Percentiles rank a stretch among this genome's conserved stretches.
Evolutionary conservation across 257 asterid species (phyloP).

Genomic region (Cordia subcordata): DNA sequence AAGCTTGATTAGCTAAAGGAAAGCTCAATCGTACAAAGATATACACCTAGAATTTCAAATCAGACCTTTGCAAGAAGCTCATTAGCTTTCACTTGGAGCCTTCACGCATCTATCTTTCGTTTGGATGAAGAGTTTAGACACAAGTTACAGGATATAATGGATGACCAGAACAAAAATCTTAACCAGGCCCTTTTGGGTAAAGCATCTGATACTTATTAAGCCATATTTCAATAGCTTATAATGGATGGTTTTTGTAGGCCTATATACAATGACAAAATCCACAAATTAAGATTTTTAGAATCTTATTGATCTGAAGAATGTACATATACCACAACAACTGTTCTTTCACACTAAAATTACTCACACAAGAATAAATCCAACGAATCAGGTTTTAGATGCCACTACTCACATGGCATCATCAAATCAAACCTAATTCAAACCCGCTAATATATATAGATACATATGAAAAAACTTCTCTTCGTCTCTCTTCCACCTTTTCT

Average conservation of each 20-base stretch:
- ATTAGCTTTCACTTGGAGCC: constrained; percentile 76
- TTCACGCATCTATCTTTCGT: constrained; percentile 78
- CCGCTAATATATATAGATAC: too few species aligned
- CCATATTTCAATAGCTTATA: constrained; percentile 90
- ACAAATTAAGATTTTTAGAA: constrained; percentile 5
- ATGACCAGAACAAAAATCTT: constrained; percentile 85
- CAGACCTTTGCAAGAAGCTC: constrained; percentile 82
- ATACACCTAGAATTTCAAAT: too few species aligned
- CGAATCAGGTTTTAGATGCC: too few species aligned
- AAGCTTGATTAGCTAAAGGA: too few species aligned
- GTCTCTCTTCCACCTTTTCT: too few species aligned
- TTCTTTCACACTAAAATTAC: too few species aligned
- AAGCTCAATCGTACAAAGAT: too few species aligned
- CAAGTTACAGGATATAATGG: constrained; percentile 90
- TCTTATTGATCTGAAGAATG: constrained; percentile 4
- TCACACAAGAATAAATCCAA: too few species aligned
- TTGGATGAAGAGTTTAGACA: constrained; percentile 71
- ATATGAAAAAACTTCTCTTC: too few species aligned
- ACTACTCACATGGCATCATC: too few species aligned
- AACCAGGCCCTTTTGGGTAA: constrained; percentile 78
- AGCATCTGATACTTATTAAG: constrained; percentile 70
- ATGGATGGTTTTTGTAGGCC: constrained; percentile 88
- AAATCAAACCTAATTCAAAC: too few species aligned
- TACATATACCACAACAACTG: too few species aligned
- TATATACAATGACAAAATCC: constrained; percentile 24